Conservation (phyloP, 208 protist species). For the Giardia muris region DNA sequence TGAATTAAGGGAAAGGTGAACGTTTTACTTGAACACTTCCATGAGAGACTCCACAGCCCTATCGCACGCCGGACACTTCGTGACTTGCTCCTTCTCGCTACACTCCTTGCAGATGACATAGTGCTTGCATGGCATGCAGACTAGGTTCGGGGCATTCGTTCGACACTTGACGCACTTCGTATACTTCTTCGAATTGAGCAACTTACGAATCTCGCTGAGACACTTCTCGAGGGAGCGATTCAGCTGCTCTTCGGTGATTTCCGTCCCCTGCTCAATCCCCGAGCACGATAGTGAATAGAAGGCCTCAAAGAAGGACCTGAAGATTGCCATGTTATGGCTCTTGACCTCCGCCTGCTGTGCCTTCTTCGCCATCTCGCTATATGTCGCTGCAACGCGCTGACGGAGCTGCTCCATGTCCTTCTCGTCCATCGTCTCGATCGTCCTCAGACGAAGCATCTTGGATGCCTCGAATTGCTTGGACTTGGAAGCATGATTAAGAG, state of each 20-base stretch:
- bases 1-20: too few relatives aligned
- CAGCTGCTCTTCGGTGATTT: not conserved
- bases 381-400: not conserved
- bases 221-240: not conserved
- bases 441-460: not conserved
- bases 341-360: not conserved
- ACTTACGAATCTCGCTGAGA: not conserved
- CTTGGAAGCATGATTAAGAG: not conserved
- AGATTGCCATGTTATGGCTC: constrained; percentile 2
- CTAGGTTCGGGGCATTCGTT: not conserved
- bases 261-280: not conserved
- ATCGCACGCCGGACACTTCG: not conserved
- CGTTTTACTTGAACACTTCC: constrained; percentile 6
- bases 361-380: not conserved
- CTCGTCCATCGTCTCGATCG: not conserved
- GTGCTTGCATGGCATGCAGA: constrained; percentile 6
- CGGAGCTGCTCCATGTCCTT: not conserved
- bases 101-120: not conserved
- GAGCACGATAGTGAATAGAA: not conserved
- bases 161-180: constrained; percentile 1
- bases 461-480: not conserved
- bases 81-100: not conserved
- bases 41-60: not conserved
- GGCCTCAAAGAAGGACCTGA: not conserved
- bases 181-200: constrained; percentile 2